Evolutionary conservation across 129 eudicot genomes (phyloP), one percentile per base, ranked within the genome.

Genomic region (Silybum marianum): DNA sequence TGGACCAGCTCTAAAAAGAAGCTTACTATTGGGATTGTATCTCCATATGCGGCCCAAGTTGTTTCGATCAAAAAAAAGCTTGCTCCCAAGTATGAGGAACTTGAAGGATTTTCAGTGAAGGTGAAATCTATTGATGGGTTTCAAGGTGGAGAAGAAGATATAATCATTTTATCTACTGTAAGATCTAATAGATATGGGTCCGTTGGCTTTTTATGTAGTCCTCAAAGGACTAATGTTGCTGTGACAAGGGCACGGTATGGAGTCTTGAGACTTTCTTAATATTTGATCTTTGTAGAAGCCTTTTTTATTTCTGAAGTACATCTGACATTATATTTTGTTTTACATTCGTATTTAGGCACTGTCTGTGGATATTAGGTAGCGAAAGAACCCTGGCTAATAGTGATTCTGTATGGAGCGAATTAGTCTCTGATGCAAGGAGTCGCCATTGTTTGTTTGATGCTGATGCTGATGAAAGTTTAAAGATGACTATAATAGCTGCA

Each of bases 111-210:
- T 72, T 58, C 60, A n/a, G 87, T 89, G 6, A 89, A 77, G 62
- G 93, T 89, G 83, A 82, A 83, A 34, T 81, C 90, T 1, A 42
- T 89, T 36, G 90, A 89, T 18, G 93, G 88, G 6, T 88, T 88
- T 90, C 91, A 88, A 34, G 94, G 90, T 36, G 89, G 88, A 9
- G 91, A 90, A 26, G 90, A 87, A 72, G 93, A 89, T 19, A 32
- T 89, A 0, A 79, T 89, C 9, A 85, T 89, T 9, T 82, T 89
- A 38, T 87, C 90, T 9, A 87, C 93, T 9, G 93, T 87, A 19
- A 87, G 90, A 70, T 84, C 89, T 9, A 85, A 87, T 48, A 42
- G 58, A 9, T 74, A 63, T 79, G 90, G 91, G 4, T 83, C 88
- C 7, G 70, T 88, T 65, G 94, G 90, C 39, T 85, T 88, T 71